Percentiles rank a stretch among this genome's conserved stretches.
phyloP scores from a whole-genome alignment of 2,329 filamentous ascomycete species.

The Dothidotthia symphoricarpi region DNA sequence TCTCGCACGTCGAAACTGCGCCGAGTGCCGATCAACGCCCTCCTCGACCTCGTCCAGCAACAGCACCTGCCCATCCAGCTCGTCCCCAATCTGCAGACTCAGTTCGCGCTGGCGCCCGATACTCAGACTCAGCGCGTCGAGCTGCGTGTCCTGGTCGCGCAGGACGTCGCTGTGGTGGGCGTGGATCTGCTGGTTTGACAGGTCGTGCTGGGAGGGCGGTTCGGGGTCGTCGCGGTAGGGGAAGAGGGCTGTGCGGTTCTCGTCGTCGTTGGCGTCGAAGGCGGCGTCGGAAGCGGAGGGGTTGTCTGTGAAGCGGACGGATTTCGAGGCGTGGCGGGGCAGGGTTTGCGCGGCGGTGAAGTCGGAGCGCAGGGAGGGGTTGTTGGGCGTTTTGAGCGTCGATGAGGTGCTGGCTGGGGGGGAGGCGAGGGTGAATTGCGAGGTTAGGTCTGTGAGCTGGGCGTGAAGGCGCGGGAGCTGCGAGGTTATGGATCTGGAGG shows the following conservation, averaged over 20 bases:
- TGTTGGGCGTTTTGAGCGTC: slow-evolving; percentile 47
- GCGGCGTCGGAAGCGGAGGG: slow-evolving; percentile 37
- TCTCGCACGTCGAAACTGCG: slow-evolving; percentile 71
- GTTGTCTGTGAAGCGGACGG: slow-evolving; percentile 79
- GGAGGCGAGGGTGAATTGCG: slow-evolving; percentile 68
- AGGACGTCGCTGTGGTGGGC: slow-evolving; percentile 77
- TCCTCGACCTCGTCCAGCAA: slow-evolving; percentile 88
- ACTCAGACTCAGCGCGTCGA: slow-evolving; percentile 82
- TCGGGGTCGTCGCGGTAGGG: slow-evolving; percentile 58
- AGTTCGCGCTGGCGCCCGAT: slow-evolving; percentile 89
- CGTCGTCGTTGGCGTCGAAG: slow-evolving; percentile 45
- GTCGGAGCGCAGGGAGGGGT: slow-evolving; percentile 39
- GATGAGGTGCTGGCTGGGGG: slow-evolving; percentile 42
- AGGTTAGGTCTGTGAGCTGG: slow-evolving; percentile 73
- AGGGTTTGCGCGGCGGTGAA: slow-evolving; percentile 41
- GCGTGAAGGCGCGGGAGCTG: slow-evolving; percentile 67
- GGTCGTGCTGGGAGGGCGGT: slow-evolving; percentile 52
- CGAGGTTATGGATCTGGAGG: slow-evolving; percentile 43
- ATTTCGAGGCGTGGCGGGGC: slow-evolving; percentile 55
- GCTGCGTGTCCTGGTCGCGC: slow-evolving; percentile 85
- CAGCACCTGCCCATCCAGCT: slow-evolving; percentile 85
- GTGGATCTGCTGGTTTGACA: slow-evolving; percentile 85
- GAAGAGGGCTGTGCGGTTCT: slow-evolving; percentile 58
- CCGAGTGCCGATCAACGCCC: slow-evolving; percentile 76
- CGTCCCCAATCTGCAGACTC: slow-evolving; percentile 93